Conservation (phyloP, 441 rosid genomes). For the Euphorbia corollata region DNA sequence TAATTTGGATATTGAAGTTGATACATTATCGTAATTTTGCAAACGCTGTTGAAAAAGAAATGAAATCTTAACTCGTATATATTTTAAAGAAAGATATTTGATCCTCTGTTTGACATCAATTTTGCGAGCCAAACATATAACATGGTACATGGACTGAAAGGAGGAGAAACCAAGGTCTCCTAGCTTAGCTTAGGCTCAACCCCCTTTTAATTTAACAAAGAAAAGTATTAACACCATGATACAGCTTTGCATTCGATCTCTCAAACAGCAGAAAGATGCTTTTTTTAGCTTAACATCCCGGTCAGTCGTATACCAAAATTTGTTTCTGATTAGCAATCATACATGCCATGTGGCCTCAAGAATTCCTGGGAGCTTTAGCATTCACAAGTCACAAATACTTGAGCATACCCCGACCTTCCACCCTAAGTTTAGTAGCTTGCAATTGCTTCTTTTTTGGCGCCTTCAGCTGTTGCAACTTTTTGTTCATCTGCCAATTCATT, state of each 20-base stretch:
- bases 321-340: not conserved
- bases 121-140: too few species aligned
- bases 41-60: too few species aligned
- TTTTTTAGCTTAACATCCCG: not conserved
- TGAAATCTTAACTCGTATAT: too few species aligned
- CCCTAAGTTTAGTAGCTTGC: conserved; percentile 85
- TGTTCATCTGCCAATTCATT: conserved; percentile 59
- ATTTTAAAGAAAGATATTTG: too few species aligned
- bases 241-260: conserved; percentile 28
- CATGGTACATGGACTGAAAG: too few species aligned
- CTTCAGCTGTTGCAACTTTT: conserved; percentile 91
- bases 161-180: too few species aligned
- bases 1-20: too few species aligned
- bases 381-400: conserved; percentile 84
- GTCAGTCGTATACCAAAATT: not conserved
- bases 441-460: conserved; percentile 86
- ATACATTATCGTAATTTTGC: too few species aligned
- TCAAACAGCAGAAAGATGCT: not conserved
- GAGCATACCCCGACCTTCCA: conserved; percentile 93
- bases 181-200: too few species aligned
- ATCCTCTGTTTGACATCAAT: too few species aligned
- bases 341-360: not conserved
- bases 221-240: too few species aligned
- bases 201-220: too few species aligned
- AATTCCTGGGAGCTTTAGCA: not conserved